Conservation (phyloP, 2,329 filamentous ascomycete species). For the Aspergillus caelatus region DNA sequence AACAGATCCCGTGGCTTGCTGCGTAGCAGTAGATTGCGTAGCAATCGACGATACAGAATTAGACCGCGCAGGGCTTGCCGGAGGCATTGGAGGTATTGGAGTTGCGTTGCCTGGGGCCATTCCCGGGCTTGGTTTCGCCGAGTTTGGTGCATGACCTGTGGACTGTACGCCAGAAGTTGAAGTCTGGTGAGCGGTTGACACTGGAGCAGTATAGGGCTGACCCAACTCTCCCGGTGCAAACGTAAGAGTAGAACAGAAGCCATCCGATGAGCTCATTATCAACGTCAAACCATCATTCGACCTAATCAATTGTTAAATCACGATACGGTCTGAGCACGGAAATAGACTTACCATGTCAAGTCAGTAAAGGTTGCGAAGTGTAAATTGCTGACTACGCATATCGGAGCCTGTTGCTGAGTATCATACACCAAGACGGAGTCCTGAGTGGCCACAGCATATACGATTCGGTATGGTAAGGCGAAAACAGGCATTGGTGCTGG, state of each 20-base stretch:
- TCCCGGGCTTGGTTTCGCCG: slow-evolving; percentile 58
- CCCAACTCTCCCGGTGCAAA: slow-evolving; percentile 85
- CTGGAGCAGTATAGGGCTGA: slow-evolving; percentile 67
- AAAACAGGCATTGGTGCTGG: slow-evolving; percentile 69
- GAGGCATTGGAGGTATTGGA: slow-evolving; percentile 54
- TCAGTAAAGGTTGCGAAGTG: slow-evolving; percentile 98
- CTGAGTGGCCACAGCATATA: slow-evolving; percentile 96
- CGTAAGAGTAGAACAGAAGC: slow-evolving; percentile 90
- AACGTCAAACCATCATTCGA: slow-evolving; percentile 76
- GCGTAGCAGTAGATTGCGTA: slow-evolving; percentile 55
- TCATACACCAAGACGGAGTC: slow-evolving; percentile 95
- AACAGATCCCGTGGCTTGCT: slow-evolving; percentile 49
- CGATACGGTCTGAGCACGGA: not conserved
- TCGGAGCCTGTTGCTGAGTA: slow-evolving; percentile 90
- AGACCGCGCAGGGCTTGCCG: slow-evolving; percentile 79
- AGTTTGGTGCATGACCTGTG: slow-evolving; percentile 67
- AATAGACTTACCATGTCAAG: slow-evolving; percentile 75
- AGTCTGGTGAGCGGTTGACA: slow-evolving; percentile 34
- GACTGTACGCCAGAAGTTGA: slow-evolving; percentile 51
- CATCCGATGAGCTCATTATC: slow-evolving; percentile 96
- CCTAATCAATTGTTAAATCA: slow-evolving; percentile 51
- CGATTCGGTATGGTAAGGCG: slow-evolving; percentile 84
- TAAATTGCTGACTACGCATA: slow-evolving; percentile 94
- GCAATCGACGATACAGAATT: slow-evolving; percentile 81
- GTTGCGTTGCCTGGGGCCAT: slow-evolving; percentile 58